A percentile compares a stretch with the other conserved stretches of the same genome.
phyloP scores from a whole-genome alignment of 2,329 filamentous ascomycete genomes.

The Onygenales sp. region DNA sequence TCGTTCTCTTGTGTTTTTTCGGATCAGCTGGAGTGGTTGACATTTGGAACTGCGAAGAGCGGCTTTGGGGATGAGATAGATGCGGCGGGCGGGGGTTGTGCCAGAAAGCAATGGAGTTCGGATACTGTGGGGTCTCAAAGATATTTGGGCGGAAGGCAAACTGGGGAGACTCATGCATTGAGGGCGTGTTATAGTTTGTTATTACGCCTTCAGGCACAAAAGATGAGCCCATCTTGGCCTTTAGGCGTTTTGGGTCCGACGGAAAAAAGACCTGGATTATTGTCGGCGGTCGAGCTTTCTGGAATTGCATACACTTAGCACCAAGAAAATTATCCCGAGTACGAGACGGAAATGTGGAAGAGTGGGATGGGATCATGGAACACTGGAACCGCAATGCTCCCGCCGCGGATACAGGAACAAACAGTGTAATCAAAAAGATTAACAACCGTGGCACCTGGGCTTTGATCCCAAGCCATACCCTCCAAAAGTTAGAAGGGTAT shows the following conservation, averaged over 20 bases:
- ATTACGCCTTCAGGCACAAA: not conserved
- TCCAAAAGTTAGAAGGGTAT: not conserved
- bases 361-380: not conserved
- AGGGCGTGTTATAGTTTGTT: not conserved
- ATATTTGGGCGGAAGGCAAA: not conserved
- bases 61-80: slow-evolving; percentile 19
- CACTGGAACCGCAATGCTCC: not conserved
- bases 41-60: slow-evolving; percentile 20
- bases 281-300: slow-evolving; percentile 10
- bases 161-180: not conserved
- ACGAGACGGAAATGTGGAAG: not conserved
- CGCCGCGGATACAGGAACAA: not conserved
- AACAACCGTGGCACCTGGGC: not conserved
- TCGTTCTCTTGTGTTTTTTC: slow-evolving; percentile 85
- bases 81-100: slow-evolving; percentile 22
- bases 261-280: not conserved
- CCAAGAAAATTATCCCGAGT: not conserved
- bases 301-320: slow-evolving; percentile 7
- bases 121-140: slow-evolving; percentile 16
- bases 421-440: not conserved
- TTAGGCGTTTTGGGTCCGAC: not conserved
- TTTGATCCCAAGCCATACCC: not conserved
- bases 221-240: slow-evolving; percentile 1
- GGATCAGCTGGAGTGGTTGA: slow-evolving; percentile 43
- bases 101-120: slow-evolving; percentile 36